Conservation (phyloP, 78 protist genomes). For the Trichosphaerium sp. region DNA sequence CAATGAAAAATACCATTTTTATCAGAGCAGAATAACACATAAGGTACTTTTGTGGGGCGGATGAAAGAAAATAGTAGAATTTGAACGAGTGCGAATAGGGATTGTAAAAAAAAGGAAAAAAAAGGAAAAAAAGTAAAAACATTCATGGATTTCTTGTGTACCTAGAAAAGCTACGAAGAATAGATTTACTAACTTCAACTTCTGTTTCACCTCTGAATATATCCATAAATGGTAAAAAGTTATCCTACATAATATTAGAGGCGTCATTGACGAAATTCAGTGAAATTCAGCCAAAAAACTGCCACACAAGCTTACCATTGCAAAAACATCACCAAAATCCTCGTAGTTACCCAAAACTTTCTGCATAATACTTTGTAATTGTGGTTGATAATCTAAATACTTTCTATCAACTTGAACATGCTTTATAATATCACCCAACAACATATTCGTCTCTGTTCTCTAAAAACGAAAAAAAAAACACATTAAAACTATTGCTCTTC, state of each 20-base stretch:
- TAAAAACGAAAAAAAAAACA: not conserved
- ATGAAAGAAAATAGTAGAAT: too few species aligned
- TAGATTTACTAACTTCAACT: slow-evolving; percentile 32
- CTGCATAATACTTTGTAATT: slow-evolving; percentile 46
- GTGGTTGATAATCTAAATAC: slow-evolving; percentile 32
- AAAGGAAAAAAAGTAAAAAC: too few species aligned
- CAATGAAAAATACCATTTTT: too few species aligned
- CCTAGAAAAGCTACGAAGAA: slow-evolving; percentile 31
- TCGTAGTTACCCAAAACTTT: slow-evolving; percentile 34
- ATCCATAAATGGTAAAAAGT: slow-evolving; percentile 64
- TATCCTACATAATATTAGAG: slow-evolving; percentile 5
- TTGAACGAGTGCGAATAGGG: too few species aligned
- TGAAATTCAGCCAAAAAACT: not conserved
- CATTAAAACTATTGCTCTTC: not conserved
- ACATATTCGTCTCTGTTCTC: slow-evolving; percentile 23
- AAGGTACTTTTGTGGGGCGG: too few species aligned
- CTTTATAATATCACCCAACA: slow-evolving; percentile 46
- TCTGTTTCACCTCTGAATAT: slow-evolving; percentile 52
- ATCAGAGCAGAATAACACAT: too few species aligned
- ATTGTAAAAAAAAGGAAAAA: too few species aligned
- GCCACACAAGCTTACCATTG: slow-evolving; percentile 26
- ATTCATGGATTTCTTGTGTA: slow-evolving; percentile 4
- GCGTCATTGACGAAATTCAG: not conserved
- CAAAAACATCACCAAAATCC: slow-evolving; percentile 32
- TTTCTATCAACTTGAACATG: slow-evolving; percentile 2